phyloP scores from a whole-genome alignment of 495 filamentous ascomycete species.

The Articulospora tetracladia region DNA sequence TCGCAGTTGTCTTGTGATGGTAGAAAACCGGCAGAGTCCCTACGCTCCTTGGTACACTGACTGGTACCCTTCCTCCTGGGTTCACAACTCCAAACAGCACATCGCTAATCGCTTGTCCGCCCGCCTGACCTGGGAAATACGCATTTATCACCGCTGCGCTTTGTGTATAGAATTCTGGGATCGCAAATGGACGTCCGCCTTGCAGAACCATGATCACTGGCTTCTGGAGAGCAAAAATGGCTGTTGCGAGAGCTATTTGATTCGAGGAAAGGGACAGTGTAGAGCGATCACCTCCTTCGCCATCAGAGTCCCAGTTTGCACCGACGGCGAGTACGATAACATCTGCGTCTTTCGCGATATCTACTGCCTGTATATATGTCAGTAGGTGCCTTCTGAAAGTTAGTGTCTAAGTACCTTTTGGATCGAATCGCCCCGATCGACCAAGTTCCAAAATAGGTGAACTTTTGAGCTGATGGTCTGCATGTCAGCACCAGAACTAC shows the following conservation, averaged over 20 bases:
- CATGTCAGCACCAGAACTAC: constrained; percentile 26
- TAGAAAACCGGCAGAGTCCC: constrained; percentile 64
- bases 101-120: constrained; percentile 82
- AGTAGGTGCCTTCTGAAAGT: neutral
- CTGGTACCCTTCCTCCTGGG: constrained; percentile 78
- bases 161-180: constrained; percentile 30
- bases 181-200: constrained; percentile 39
- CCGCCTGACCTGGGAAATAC: constrained; percentile 83
- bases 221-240: constrained; percentile 35
- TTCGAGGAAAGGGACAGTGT: constrained; percentile 33
- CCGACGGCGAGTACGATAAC: constrained; percentile 39
- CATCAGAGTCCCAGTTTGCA: constrained; percentile 40
- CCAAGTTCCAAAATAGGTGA: constrained; percentile 42
- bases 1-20: constrained; percentile 34
- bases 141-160: constrained; percentile 64
- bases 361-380: constrained; percentile 24
- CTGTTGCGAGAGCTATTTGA: constrained; percentile 30
- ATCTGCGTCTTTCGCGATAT: constrained; percentile 32
- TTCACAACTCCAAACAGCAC: constrained; percentile 86
- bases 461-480: constrained; percentile 41
- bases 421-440: constrained; percentile 31
- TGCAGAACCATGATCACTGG: constrained; percentile 39
- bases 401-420: constrained; percentile 15
- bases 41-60: constrained; percentile 83
- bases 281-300: constrained; percentile 39